Evolutionary conservation across 2,329 filamentous ascomycete genomes (phyloP).

Genomic region (Amesomyces nigricolor): DNA sequence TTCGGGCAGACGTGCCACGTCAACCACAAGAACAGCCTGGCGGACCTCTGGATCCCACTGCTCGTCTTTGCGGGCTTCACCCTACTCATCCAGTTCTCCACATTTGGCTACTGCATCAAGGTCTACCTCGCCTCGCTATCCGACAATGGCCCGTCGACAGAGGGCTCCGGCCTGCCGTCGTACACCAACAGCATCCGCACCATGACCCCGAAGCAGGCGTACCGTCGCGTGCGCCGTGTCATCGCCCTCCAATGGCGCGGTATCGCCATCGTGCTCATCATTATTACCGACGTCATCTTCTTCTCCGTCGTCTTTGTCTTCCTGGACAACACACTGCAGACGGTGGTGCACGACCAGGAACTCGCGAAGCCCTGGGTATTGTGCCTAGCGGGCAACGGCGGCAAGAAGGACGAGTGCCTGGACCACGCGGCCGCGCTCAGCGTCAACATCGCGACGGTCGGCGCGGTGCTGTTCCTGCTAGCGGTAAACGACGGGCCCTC

Average conservation of each 20-base stretch:
- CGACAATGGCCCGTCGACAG: slow-evolving; percentile 65
- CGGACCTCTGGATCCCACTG: slow-evolving; percentile 85
- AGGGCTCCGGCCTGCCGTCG: slow-evolving; percentile 66
- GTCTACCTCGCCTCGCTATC: slow-evolving; percentile 83
- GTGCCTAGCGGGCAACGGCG: slow-evolving; percentile 58
- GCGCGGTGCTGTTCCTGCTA: slow-evolving; percentile 76
- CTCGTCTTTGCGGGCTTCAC: slow-evolving; percentile 71
- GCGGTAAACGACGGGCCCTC: slow-evolving; percentile 37
- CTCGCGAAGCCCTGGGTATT: slow-evolving; percentile 60
- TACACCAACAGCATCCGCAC: slow-evolving; percentile 71
- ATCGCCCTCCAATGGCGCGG: slow-evolving; percentile 92
- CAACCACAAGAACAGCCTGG: slow-evolving; percentile 79
- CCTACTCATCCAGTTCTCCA: slow-evolving; percentile 74
- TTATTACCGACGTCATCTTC: slow-evolving; percentile 87
- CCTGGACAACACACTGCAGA: slow-evolving; percentile 66
- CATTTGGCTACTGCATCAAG: slow-evolving; percentile 88
- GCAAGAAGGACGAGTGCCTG: slow-evolving; percentile 63
- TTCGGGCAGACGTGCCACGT: slow-evolving; percentile 92
- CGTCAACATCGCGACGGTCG: slow-evolving; percentile 69
- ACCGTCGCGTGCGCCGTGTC: slow-evolving; percentile 78
- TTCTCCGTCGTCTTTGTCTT: slow-evolving; percentile 89
- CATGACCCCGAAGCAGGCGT: slow-evolving; percentile 79
- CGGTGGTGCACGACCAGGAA: slow-evolving; percentile 46
- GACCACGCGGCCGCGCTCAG: slow-evolving; percentile 54
- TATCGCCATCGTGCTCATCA: slow-evolving; percentile 82